These are phyloP conservation scores for Peltaster fructicola DNA, from an alignment of 2,329 filamentous ascomycete species.

Conservation along the genomic window DNA sequence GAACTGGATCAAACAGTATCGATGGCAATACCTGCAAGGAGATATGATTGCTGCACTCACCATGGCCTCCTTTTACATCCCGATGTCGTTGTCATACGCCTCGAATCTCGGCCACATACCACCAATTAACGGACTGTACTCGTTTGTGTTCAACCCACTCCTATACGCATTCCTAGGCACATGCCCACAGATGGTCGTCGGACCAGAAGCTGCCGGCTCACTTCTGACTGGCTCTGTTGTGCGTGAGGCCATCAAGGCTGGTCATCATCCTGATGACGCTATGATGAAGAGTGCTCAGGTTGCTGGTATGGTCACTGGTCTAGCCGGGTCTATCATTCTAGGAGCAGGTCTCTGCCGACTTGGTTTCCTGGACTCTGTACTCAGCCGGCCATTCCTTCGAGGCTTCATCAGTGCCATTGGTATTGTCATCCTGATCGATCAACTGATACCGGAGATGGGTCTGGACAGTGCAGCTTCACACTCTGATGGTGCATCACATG, in stretches of 20 bases:
- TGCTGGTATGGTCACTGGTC: conserved; percentile 71
- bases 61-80: conserved; percentile 97
- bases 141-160: conserved; percentile 82
- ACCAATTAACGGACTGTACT: conserved; percentile 83
- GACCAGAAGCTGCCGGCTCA: conserved; percentile 85
- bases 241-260: conserved; percentile 54
- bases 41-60: conserved; percentile 80
- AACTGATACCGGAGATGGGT: conserved; percentile 79
- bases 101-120: conserved; percentile 85
- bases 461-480: conserved; percentile 48
- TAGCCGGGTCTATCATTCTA: conserved; percentile 79
- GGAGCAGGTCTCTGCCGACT: conserved; percentile 68
- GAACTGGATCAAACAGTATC: conserved; percentile 81
- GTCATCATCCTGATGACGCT: conserved; percentile 46
- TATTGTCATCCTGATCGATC: conserved; percentile 88
- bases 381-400: conserved; percentile 78
- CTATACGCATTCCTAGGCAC: conserved; percentile 84
- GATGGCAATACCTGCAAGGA: conserved; percentile 61
- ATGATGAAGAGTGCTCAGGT: conserved; percentile 61
- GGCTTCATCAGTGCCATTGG: conserved; percentile 97
- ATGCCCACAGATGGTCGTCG: conserved; percentile 83
- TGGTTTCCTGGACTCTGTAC: conserved; percentile 84
- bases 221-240: conserved; percentile 78
- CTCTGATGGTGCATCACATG: conserved; percentile 50
- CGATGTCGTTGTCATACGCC: conserved; percentile 87